A percentile compares a stretch with the other conserved stretches of the same genome.
Conservation (phyloP, 148 eudicot species). For the Cornus suecica region DNA sequence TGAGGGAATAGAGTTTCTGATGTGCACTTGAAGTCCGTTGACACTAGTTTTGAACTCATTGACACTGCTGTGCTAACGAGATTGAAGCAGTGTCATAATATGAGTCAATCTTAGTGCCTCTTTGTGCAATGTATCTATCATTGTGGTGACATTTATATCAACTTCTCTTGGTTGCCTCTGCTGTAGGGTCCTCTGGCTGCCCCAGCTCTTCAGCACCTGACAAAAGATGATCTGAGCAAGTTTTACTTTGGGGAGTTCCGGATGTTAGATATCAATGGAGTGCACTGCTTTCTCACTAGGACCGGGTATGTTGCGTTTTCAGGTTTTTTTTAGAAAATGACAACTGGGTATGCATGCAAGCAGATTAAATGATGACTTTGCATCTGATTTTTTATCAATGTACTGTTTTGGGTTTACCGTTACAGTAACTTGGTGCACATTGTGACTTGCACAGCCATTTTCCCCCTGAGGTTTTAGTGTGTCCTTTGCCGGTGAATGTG, state of each 20-base stretch:
- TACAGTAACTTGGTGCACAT: neutral
- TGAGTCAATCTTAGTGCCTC: neutral
- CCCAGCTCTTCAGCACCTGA: constrained; percentile 81
- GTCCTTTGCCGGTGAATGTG: neutral
- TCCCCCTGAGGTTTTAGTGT: too few relatives aligned
- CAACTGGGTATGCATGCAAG: neutral
- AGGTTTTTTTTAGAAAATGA: neutral
- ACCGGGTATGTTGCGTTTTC: constrained; percentile 63
- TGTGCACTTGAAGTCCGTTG: neutral
- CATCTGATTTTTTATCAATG: neutral
- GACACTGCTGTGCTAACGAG: neutral
- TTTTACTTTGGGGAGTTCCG: constrained; percentile 79
- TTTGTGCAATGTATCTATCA: neutral
- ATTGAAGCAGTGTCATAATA: neutral
- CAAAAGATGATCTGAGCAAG: constrained; percentile 89
- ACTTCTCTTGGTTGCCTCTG: constrained; percentile 15
- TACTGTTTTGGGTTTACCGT: neutral
- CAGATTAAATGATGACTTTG: neutral
- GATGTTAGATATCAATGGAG: constrained; percentile 70
- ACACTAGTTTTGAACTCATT: neutral
- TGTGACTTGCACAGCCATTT: neutral
- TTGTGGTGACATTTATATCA: constrained; percentile 6
- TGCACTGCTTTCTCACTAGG: constrained; percentile 78
- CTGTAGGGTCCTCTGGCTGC: constrained; percentile 97
- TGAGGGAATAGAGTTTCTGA: neutral